phyloP scores from a whole-genome alignment of 345 rosid species.

The Populus nigra region DNA sequence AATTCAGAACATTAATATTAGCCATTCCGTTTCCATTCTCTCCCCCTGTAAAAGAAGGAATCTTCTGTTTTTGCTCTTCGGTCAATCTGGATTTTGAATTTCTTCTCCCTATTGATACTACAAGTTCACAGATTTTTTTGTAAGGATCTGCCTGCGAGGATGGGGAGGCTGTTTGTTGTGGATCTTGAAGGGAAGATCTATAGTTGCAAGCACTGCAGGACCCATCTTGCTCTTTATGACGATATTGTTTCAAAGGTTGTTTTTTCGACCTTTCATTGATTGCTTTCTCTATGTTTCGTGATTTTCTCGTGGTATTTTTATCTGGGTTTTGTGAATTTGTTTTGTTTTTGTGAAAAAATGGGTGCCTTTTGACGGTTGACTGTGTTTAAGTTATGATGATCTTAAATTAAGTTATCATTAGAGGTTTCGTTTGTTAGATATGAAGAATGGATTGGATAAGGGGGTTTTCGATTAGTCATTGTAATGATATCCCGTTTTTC shows the following conservation, averaged over 20 bases:
- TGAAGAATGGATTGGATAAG: not conserved
- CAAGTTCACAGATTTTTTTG: not conserved
- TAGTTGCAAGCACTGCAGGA: conserved; percentile 89
- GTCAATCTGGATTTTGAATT: not conserved
- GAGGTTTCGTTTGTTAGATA: not conserved
- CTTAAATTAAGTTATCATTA: not conserved
- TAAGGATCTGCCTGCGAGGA: conserved; percentile 23
- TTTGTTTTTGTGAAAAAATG: not conserved
- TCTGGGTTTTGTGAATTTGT: conserved; percentile 28
- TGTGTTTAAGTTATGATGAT: conserved; percentile 2
- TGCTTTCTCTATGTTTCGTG: conserved; percentile 1
- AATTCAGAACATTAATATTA: not conserved
- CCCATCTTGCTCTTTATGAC: conserved; percentile 75
- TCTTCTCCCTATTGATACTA: not conserved
- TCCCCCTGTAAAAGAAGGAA: not conserved
- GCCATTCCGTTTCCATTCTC: not conserved
- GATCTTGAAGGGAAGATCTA: conserved; percentile 88
- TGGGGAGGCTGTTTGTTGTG: conserved; percentile 94
- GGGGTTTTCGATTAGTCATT: not conserved
- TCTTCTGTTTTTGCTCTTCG: not conserved
- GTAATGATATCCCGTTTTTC: not conserved
- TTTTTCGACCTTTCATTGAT: conserved; percentile 4
- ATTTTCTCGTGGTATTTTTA: conserved; percentile 17
- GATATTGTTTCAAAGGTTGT: conserved; percentile 81
- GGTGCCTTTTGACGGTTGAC: conserved; percentile 3